Base-by-base conservation (phyloP, 768 basidiomycete genomes). In the Terana coerulea region DNA sequence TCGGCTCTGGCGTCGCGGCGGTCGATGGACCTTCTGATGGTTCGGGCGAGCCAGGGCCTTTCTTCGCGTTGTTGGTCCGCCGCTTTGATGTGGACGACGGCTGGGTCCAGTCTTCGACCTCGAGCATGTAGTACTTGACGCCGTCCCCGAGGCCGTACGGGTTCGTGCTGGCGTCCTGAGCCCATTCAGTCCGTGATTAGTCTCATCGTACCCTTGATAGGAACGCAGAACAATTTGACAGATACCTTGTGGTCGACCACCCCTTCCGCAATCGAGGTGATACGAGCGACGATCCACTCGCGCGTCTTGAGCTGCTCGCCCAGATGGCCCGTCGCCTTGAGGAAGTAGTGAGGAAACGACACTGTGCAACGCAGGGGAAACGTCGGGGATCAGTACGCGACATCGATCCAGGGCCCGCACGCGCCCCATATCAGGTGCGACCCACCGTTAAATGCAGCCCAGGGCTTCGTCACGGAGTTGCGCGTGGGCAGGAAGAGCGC, bases 371-470 rank as follows among this genome's bases (percentile, higher is more conserved):
- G 47, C 57, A 58, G 70, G 67, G 63, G 60, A 68, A 72, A 67
- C 58, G 36, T 67, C 58, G 57, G 63, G 51, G 12, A 54, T 67
- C 56, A 66, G 58, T 46, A 56, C 41, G 14, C 36, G 14, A 37
- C 39, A 46, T 51, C 46, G 43, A 51, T 50, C 50, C 8, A 30
- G 28, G 34, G 44, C 33, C 25, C 19, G 19, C 12, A n/a, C 40
- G n/a, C 5, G 10, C 10, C 34, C 39, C 36, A 12, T 15, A 33
- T 30, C 7, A 35, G 26, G 54, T 17, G 46, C 55, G 26, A 61
- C 83, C 60, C 64, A 93, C 94, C 89, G 68, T 98, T 99, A 72
- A 98, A 99, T 9, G 97, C 97, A 21, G 95, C 97, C 95, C 97
- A 99, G 1, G 92, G 90, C 65, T 90, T 92, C 36, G 88, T 86